These are phyloP conservation scores for Golovinomyces cichoracearum DNA, from an alignment of 2,329 filamentous ascomycete species.

Conservation along the genomic window DNA sequence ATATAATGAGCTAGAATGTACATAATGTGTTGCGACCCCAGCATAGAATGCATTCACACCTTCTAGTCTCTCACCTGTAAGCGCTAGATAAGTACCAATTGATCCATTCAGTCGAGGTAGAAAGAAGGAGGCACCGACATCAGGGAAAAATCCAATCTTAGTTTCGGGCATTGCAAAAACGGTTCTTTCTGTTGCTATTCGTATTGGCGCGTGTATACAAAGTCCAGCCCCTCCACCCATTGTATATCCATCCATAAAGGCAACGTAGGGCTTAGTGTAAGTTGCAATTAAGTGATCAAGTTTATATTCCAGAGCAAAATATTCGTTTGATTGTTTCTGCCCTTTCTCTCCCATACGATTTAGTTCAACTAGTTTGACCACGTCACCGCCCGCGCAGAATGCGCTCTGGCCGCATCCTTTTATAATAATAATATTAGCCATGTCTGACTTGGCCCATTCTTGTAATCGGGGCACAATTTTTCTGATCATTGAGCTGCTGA, in stretches of 20 bases:
- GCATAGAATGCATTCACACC: slow-evolving; percentile 74
- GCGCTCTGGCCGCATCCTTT: slow-evolving; percentile 68
- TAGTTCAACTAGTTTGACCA: slow-evolving; percentile 47
- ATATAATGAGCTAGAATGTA: slow-evolving; percentile 69
- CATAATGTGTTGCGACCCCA: slow-evolving; percentile 82
- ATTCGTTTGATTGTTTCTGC: slow-evolving; percentile 49
- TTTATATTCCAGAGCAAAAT: slow-evolving; percentile 88
- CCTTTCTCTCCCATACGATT: slow-evolving; percentile 45
- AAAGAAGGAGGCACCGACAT: slow-evolving; percentile 92
- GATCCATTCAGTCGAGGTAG: slow-evolving; percentile 67
- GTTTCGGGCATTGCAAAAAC: slow-evolving; percentile 98
- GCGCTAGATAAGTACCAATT: slow-evolving; percentile 71
- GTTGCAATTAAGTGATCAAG: slow-evolving; percentile 89
- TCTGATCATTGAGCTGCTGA: slow-evolving; percentile 80
- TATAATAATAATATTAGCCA: slow-evolving; percentile 79
- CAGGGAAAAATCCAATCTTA: slow-evolving; percentile 93
- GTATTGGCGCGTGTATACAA: slow-evolving; percentile 80
- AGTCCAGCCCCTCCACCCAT: slow-evolving; percentile 95
- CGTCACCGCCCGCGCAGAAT: slow-evolving; percentile 85
- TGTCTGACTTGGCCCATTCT: slow-evolving; percentile 85
- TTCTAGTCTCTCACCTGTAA: slow-evolving; percentile 62
- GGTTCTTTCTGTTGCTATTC: slow-evolving; percentile 87
- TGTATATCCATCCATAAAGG: slow-evolving; percentile 92
- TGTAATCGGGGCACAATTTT: slow-evolving; percentile 76
- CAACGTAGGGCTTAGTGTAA: slow-evolving; percentile 75